Conservation (phyloP, 108 stramenopile species). For the Parietichytrium sp. region DNA sequence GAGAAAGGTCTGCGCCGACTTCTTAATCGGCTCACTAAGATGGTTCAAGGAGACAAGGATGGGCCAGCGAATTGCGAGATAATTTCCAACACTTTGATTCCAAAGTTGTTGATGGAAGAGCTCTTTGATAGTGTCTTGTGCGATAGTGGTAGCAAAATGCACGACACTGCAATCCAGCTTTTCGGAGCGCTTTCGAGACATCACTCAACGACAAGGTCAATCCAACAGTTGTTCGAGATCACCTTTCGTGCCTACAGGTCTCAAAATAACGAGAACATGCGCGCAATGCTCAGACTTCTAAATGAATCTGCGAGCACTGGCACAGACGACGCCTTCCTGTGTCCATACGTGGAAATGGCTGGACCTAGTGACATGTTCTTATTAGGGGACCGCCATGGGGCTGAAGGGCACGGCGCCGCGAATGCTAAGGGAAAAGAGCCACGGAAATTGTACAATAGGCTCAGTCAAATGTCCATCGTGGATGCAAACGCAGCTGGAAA, state of each 20-base stretch:
- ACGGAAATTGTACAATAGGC: background rate
- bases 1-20: slow-evolving; percentile 16
- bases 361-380: slow-evolving; percentile 19
- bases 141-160: background rate
- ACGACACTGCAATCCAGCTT: background rate
- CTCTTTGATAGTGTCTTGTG: slow-evolving; percentile 1
- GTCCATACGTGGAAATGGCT: slow-evolving; percentile 24
- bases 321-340: slow-evolving; percentile 31
- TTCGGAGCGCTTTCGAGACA: background rate
- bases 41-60: slow-evolving; percentile 30
- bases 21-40: background rate
- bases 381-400: background rate
- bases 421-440: background rate
- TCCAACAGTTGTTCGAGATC: background rate
- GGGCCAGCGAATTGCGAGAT: slow-evolving; percentile 23
- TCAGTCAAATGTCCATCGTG: background rate
- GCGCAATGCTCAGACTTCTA: background rate
- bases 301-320: slow-evolving; percentile 4
- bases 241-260: background rate
- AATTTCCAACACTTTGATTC: slow-evolving; percentile 21
- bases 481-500: background rate
- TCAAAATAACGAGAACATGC: background rate
- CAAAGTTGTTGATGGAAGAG: slow-evolving; percentile 31
- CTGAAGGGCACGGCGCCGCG: background rate
- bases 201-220: slow-evolving; percentile 9